These are phyloP conservation scores for Penicillium sp. DNA, from an alignment of 2,329 filamentous ascomycete species.

Conservation along the genomic window DNA sequence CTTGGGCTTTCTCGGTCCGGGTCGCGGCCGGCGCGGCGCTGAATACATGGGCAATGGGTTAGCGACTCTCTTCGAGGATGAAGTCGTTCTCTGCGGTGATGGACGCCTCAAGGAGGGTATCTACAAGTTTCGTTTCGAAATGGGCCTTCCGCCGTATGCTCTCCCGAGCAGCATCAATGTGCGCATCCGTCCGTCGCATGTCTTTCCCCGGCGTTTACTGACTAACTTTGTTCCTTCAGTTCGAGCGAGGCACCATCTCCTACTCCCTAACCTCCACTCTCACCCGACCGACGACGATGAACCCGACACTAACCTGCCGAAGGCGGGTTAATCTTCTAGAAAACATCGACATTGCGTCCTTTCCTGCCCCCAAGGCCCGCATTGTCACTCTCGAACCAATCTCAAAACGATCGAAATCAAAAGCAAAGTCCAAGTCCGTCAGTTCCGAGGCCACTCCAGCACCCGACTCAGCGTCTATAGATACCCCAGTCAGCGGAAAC, in stretches of 20 bases:
- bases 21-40: conserved; percentile 55
- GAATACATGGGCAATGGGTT: conserved; percentile 68
- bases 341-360: conserved; percentile 78
- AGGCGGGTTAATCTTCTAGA: conserved; percentile 79
- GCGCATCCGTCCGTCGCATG: conserved; percentile 41
- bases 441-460: conserved; percentile 36
- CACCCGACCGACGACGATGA: conserved; percentile 84
- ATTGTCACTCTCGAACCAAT: conserved; percentile 88
- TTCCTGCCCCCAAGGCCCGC: conserved; percentile 74
- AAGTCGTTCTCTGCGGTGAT: conserved; percentile 66
- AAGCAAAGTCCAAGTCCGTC: conserved; percentile 53
- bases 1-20: conserved; percentile 56
- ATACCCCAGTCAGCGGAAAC: conserved; percentile 48
- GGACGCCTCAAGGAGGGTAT: conserved; percentile 66
- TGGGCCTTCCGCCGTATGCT: conserved; percentile 63
- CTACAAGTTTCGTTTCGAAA: conserved; percentile 69
- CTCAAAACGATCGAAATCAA: conserved; percentile 69
- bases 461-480: conserved; percentile 52
- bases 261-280: conserved; percentile 90
- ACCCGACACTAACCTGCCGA: conserved; percentile 78
- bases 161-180: conserved; percentile 92
- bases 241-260: conserved; percentile 89
- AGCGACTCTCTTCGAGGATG: conserved; percentile 67
- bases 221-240: conserved; percentile 57
- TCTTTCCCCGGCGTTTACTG: neutral